Percentiles rank a stretch among this genome's conserved stretches.
Conservation (phyloP, 345 rosid species). For the Eutrema japonicum region DNA sequence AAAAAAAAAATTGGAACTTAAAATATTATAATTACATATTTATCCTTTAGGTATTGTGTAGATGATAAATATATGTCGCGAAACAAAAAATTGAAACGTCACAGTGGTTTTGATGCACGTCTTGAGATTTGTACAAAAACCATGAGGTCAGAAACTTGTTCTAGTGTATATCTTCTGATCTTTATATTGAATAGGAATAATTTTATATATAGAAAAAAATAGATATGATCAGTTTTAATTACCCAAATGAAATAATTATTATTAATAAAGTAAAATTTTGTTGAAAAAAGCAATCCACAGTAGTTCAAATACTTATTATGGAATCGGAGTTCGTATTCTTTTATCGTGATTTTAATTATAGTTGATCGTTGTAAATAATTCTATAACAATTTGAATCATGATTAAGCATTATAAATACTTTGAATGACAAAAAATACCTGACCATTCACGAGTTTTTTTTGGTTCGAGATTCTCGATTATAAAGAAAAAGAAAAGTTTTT, state of each 20-base stretch:
- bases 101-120: conserved; percentile 29
- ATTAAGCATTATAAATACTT: not conserved
- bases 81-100: not conserved
- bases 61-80: conserved; percentile 23
- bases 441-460: not conserved
- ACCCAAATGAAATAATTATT: too few relatives aligned
- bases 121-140: conserved; percentile 19
- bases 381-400: not conserved
- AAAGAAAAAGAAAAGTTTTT: not conserved
- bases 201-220: too few relatives aligned
- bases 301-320: not conserved
- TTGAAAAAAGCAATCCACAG: too few relatives aligned
- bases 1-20: not conserved
- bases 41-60: conserved; percentile 37
- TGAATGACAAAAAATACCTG: not conserved
- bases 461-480: not conserved
- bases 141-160: conserved; percentile 35
- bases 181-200: not conserved
- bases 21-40: conserved; percentile 28
- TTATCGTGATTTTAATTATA: not conserved
- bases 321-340: not conserved
- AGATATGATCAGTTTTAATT: too few relatives aligned
- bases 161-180: conserved; percentile 17
- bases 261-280: too few relatives aligned
- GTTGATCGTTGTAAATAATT: not conserved